phyloP scores from a whole-genome alignment of 1,139 yeast genomes.

The Hansenula anomala region DNA sequence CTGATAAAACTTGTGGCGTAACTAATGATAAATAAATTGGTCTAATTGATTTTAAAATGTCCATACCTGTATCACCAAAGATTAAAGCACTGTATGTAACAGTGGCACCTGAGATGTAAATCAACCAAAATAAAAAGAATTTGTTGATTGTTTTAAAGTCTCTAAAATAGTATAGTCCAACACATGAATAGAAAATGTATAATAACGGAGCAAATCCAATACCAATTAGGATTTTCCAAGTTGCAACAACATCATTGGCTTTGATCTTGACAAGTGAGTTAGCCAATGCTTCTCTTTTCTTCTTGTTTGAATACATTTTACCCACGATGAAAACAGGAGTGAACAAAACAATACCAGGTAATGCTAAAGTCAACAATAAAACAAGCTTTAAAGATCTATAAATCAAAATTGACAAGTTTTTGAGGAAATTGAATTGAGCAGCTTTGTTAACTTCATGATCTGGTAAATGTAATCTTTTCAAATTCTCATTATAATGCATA shows the following conservation, averaged over 20 bases:
- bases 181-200: slow-evolving; percentile 71
- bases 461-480: slow-evolving; percentile 68
- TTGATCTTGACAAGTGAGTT: slow-evolving; percentile 83
- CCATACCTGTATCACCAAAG: slow-evolving; percentile 92
- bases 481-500: slow-evolving; percentile 58
- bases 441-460: slow-evolving; percentile 87
- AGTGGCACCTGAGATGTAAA: slow-evolving; percentile 43
- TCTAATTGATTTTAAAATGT: slow-evolving; percentile 73
- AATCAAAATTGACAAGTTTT: slow-evolving; percentile 42
- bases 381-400: slow-evolving; percentile 51
- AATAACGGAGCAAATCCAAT: slow-evolving; percentile 86
- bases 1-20: slow-evolving; percentile 46
- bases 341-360: slow-evolving; percentile 83
- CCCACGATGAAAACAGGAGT: slow-evolving; percentile 86
- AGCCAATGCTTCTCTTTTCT: slow-evolving; percentile 79
- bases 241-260: slow-evolving; percentile 90
- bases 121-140: slow-evolving; percentile 24
- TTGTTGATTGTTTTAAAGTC: slow-evolving; percentile 20
- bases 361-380: slow-evolving; percentile 53
- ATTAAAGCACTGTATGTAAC: slow-evolving; percentile 85
- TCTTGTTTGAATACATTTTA: slow-evolving; percentile 61
- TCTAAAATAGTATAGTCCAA: slow-evolving; percentile 29
- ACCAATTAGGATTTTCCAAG: slow-evolving; percentile 91
- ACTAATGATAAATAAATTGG: slow-evolving; percentile 76
- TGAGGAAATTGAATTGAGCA: slow-evolving; percentile 28